These are phyloP conservation scores for Colletotrichum sojae DNA, from an alignment of 2,329 filamentous ascomycete species.

Conservation along the genomic window DNA sequence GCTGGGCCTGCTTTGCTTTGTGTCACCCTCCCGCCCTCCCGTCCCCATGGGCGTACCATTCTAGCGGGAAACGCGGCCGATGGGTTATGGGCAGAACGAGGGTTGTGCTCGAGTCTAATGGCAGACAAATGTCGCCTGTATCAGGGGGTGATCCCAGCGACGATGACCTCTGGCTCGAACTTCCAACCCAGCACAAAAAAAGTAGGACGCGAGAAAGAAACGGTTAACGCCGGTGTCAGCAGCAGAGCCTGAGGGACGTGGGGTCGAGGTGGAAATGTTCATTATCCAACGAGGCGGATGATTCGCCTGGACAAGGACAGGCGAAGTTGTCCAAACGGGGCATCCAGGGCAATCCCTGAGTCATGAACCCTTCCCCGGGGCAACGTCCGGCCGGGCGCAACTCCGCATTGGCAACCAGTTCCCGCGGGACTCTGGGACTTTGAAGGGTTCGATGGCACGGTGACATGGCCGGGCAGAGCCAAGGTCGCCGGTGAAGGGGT, in stretches of 20 bases:
- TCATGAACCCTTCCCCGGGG: constrained; percentile 22
- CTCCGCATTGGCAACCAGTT: constrained; percentile 22
- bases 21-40: background rate
- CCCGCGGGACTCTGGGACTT: background rate
- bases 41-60: too few species aligned
- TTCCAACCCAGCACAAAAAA: background rate
- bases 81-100: constrained; percentile 8
- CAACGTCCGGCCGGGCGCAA: constrained; percentile 12
- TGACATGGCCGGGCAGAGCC: constrained; percentile 29
- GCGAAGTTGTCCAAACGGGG: background rate
- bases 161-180: constrained; percentile 8
- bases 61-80: background rate
- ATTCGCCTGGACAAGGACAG: constrained; percentile 24
- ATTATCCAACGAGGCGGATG: constrained; percentile 13
- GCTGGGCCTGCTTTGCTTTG: constrained; percentile 3
- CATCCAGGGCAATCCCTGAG: constrained; percentile 14
- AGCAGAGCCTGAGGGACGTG: background rate
- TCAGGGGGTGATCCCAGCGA: constrained; percentile 27
- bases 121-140: background rate
- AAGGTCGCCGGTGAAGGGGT: constrained; percentile 9
- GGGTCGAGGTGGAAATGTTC: constrained; percentile 18
- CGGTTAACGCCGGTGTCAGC: constrained; percentile 13
- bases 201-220: constrained; percentile 4
- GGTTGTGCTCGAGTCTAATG: constrained; percentile 9
- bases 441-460: constrained; percentile 23